phyloP scores from a whole-genome alignment of 78 protist genomes.

The Planoprotostelium fungivorum region DNA sequence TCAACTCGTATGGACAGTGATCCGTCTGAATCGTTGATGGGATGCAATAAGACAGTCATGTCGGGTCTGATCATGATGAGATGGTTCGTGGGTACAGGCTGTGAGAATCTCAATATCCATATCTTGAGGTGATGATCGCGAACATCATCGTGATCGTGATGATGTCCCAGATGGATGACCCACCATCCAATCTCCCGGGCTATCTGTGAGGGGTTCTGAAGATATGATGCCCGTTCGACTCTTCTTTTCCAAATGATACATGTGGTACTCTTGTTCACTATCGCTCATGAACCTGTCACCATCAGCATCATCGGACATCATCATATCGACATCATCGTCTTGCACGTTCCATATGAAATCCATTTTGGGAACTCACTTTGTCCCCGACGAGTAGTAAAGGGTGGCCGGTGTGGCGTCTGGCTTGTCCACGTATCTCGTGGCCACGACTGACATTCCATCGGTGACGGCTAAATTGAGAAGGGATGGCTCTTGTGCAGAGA shows the following conservation, averaged over 20 bases:
- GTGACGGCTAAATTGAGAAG: constrained; percentile 40
- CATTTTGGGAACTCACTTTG: not conserved
- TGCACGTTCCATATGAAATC: not conserved
- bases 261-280: not conserved
- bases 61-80: constrained; percentile 6
- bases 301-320: too few species aligned
- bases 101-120: constrained; percentile 4
- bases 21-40: constrained; percentile 3
- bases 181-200: not conserved
- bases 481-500: not conserved
- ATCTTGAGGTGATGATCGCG: too few species aligned
- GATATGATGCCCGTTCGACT: constrained; percentile 2
- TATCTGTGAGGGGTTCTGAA: constrained; percentile 19
- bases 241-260: constrained; percentile 1
- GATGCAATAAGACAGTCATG: not conserved
- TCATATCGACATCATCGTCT: too few species aligned
- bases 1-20: too few species aligned
- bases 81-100: not conserved
- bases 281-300: not conserved
- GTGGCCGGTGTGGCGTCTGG: not conserved
- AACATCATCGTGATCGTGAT: too few species aligned
- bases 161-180: not conserved
- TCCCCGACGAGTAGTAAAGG: constrained; percentile 8
- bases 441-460: constrained; percentile 20
- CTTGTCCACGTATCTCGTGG: constrained; percentile 7